Evolutionary conservation across 2,329 filamentous ascomycete genomes (phyloP).

Genomic region (Aschersonia sp.): DNA sequence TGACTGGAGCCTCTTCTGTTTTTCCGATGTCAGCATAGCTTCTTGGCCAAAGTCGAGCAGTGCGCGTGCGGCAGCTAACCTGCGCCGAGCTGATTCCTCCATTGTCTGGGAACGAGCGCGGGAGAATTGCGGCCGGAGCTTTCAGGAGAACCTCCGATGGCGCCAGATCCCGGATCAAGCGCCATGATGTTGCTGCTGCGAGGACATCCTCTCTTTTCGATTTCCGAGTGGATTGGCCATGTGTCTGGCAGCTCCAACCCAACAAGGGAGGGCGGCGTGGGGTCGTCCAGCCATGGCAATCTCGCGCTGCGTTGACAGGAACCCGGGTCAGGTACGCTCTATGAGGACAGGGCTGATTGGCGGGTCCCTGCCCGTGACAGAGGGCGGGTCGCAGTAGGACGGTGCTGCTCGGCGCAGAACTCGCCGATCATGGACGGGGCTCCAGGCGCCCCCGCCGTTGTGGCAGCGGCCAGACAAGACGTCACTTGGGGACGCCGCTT

Average conservation of each 20-base stretch:
- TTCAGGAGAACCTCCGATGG: conserved; percentile 56
- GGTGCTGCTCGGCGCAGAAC: background rate
- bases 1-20: conserved; percentile 38
- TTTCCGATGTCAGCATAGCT: background rate
- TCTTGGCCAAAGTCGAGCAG: background rate
- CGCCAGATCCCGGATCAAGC: conserved; percentile 42
- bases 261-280: conserved; percentile 2
- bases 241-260: background rate
- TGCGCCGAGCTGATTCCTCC: conserved; percentile 62
- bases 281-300: background rate
- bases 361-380: too few species aligned
- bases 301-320: background rate
- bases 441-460: too few species aligned
- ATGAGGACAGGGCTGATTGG: background rate
- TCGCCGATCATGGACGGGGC: too few species aligned
- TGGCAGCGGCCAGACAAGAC: too few species aligned
- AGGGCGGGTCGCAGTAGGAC: too few species aligned
- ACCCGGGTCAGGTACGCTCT: background rate
- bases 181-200: conserved; percentile 33
- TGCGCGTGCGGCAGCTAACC: conserved; percentile 35
- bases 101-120: conserved; percentile 54
- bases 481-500: too few species aligned
- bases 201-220: conserved; percentile 6
- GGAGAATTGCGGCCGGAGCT: conserved; percentile 74
- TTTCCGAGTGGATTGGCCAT: too few species aligned